These are phyloP conservation scores for Paramecium caudatum DNA, from an alignment of 73 alveolate species.

Conservation along the genomic window DNA sequence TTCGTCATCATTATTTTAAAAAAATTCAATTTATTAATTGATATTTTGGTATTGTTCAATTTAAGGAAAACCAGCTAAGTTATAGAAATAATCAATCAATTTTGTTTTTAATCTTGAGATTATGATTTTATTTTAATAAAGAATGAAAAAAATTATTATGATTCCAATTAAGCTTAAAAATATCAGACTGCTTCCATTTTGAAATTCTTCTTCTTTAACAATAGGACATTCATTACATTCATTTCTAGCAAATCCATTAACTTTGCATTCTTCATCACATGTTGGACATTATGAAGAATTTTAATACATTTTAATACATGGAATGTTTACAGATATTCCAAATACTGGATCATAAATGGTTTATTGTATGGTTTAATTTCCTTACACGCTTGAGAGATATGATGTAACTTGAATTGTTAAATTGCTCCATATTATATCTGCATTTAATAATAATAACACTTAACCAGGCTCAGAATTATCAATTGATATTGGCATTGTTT, in stretches of 20 bases:
- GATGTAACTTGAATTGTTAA: not conserved
- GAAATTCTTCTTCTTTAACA: not conserved
- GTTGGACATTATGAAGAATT: not conserved
- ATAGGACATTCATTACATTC: not conserved
- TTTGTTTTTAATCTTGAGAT: too few species aligned
- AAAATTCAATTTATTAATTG: too few species aligned
- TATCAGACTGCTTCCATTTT: too few species aligned
- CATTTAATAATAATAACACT: not conserved
- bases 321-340: not conserved
- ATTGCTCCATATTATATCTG: not conserved
- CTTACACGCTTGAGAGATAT: not conserved
- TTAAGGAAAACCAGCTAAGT: too few species aligned
- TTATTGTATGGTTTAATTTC: not conserved
- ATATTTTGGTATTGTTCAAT: too few species aligned
- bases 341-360: not conserved
- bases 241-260: not conserved
- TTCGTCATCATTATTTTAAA: too few species aligned
- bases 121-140: too few species aligned
- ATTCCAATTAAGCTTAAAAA: too few species aligned
- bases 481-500: not conserved
- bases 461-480: not conserved
- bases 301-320: not conserved
- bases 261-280: not conserved
- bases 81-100: too few species aligned
- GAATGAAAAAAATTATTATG: too few species aligned